Evolutionary conservation across 306 rosid species (phyloP).

Genomic region (Biancaea sappan): DNA sequence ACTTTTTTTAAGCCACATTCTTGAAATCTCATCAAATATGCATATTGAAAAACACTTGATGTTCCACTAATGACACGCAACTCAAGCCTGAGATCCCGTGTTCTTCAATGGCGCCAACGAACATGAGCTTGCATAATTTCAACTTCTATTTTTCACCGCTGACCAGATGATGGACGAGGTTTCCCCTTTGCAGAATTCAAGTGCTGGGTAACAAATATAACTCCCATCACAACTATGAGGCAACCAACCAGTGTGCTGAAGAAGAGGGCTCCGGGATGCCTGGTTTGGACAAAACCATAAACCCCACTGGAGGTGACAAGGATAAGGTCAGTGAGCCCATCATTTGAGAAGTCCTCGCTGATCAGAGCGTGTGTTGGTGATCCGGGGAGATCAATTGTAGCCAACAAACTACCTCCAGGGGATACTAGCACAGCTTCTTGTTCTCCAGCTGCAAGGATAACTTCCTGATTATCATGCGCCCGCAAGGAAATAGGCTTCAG

Average conservation of each 20-base stretch:
- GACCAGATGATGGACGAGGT: conserved; percentile 70
- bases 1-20: neutral
- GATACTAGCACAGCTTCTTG: conserved; percentile 91
- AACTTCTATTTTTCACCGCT: conserved; percentile 46
- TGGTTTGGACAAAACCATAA: conserved; percentile 90
- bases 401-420: conserved; percentile 77
- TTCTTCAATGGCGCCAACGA: conserved; percentile 22
- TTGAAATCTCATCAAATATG: conserved; percentile 23
- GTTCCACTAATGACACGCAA: conserved; percentile 13
- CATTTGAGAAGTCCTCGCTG: conserved; percentile 88
- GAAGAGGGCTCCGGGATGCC: conserved; percentile 98
- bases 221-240: conserved; percentile 90
- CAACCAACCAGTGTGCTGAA: conserved; percentile 95
- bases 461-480: conserved; percentile 57
- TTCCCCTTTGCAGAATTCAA: conserved; percentile 80
- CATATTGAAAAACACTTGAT: conserved; percentile 16
- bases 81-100: neutral
- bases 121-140: conserved; percentile 18
- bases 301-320: conserved; percentile 83
- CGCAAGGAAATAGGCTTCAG: conserved; percentile 80
- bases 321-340: conserved; percentile 90
- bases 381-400: conserved; percentile 80
- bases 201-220: conserved; percentile 89
- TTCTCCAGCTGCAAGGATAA: conserved; percentile 97
- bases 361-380: conserved; percentile 83